These are phyloP conservation scores for Fusarium sp. DNA, from an alignment of 2,329 filamentous ascomycete genomes.

Conservation along the genomic window DNA sequence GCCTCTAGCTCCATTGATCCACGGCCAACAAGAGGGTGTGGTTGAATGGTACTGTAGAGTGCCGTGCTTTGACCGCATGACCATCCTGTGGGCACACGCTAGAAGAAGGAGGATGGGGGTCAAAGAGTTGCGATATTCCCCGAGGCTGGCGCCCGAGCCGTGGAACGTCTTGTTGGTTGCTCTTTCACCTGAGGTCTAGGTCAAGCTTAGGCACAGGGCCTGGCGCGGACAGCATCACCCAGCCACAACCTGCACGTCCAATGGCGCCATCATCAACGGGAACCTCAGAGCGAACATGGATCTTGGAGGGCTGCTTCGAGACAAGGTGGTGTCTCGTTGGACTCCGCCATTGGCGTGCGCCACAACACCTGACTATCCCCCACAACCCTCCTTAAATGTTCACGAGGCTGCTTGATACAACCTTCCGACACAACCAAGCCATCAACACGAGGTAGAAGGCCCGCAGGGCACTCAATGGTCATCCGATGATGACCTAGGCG, in stretches of 20 bases:
- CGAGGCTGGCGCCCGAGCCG: slow-evolving; percentile 10
- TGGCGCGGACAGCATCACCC: slow-evolving; percentile 17
- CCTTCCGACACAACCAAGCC: slow-evolving; percentile 30
- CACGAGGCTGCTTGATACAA: slow-evolving; percentile 48
- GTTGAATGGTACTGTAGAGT: slow-evolving; percentile 22
- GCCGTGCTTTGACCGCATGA: slow-evolving; percentile 40
- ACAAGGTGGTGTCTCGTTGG: slow-evolving; percentile 35
- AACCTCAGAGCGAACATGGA: slow-evolving; percentile 18
- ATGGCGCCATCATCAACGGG: slow-evolving; percentile 38
- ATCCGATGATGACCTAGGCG: slow-evolving; percentile 30
- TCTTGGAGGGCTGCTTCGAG: slow-evolving; percentile 19
- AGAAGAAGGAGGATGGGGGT: slow-evolving; percentile 12
- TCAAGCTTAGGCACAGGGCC: slow-evolving; percentile 5
- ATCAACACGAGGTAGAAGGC: slow-evolving; percentile 38
- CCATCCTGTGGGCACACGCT: slow-evolving; percentile 21
- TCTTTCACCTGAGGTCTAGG: not conserved
- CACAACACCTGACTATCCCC: slow-evolving; percentile 51
- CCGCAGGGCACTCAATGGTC: slow-evolving; percentile 28
- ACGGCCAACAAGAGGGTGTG: slow-evolving; percentile 14
- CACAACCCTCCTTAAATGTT: slow-evolving; percentile 43
- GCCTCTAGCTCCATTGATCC: slow-evolving; percentile 28
- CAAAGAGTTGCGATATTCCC: slow-evolving; percentile 22
- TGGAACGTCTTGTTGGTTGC: not conserved
- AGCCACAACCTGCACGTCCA: slow-evolving; percentile 33
- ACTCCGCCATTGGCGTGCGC: slow-evolving; percentile 50